Percentiles rank a stretch among this genome's conserved stretches.
These are phyloP conservation scores for Suillus luteus DNA, from an alignment of 768 basidiomycete species.

Conservation along the genomic window DNA sequence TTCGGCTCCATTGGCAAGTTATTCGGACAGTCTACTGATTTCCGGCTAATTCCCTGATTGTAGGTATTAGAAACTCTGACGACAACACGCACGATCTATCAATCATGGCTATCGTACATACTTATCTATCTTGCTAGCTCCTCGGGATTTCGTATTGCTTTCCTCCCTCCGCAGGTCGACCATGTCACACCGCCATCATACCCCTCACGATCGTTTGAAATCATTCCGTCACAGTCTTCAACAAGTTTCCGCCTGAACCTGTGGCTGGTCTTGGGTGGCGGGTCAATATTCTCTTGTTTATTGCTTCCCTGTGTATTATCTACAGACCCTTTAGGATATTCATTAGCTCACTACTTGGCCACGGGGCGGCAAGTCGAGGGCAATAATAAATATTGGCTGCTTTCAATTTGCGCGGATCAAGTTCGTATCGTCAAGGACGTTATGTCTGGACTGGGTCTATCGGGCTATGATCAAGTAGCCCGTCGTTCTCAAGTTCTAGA, in stretches of 20 bases:
- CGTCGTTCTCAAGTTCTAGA: neutral
- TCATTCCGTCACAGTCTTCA: conserved; percentile 18
- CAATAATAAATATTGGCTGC: conserved; percentile 16
- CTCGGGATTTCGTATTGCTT: conserved; percentile 29
- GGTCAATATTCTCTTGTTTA: conserved; percentile 27
- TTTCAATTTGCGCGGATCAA: neutral
- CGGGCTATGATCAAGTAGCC: neutral
- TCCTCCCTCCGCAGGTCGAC: conserved; percentile 31
- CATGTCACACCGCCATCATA: conserved; percentile 31
- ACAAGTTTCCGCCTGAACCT: conserved; percentile 12
- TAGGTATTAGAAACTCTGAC: conserved; percentile 32
- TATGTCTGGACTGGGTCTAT: neutral
- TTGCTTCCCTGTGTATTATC: conserved; percentile 33
- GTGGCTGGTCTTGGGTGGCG: conserved; percentile 14
- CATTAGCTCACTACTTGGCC: conserved; percentile 15
- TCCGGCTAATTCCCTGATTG: conserved; percentile 9
- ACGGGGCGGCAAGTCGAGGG: conserved; percentile 15
- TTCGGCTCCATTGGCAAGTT: conserved; percentile 9
- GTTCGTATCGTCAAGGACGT: neutral
- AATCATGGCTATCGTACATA: conserved; percentile 35
- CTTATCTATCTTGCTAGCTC: conserved; percentile 34
- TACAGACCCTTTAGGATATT: conserved; percentile 32
- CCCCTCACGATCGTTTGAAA: conserved; percentile 33
- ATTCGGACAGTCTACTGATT: neutral
- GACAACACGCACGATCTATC: conserved; percentile 35